Evolutionary conservation across 2,329 filamentous ascomycete species (phyloP), one percentile per base, ranked within the genome.

Genomic region (Trichoderma koningii): DNA sequence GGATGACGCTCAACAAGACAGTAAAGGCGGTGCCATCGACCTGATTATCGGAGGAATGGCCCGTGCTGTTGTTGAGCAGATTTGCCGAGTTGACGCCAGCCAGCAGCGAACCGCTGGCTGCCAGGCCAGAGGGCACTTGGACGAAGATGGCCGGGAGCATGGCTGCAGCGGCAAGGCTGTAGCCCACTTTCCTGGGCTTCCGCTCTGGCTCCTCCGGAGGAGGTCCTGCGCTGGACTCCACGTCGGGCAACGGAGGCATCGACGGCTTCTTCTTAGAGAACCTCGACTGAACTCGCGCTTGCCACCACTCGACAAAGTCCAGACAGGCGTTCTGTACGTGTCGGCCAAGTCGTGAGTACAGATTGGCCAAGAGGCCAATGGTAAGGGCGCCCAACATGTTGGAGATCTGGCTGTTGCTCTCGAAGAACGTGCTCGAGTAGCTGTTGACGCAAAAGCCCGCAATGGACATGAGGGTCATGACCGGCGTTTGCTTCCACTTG

Each of bases 141-240:
- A 89, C 84, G 68, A 96, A 96, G 68, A 97, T 96, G 5, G 90
- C 93, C 0, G 93, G 93, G 10, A 97, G 79, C 82, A 97, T 91
- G 1, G 91, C 89, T 0, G 92, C 91, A 0, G 92, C 92, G 0
- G 93, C 93, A 2, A 96, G 85, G 1, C 90, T 90, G 73, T 93
- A 92, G 14, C 89, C 87, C 6, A 87, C 78, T 7, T 80, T 76
- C 7, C 81, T 75, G n/a, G 77, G 71, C 68, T 76, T 71, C 66
- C 73, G 52, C 56, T 68, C 69, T 19, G 71, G 66, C 47, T 70
- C 71, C 55, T 72, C 65, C 26, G 70, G 52, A n/a, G 64, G 38
- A 0, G 71, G 68, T 1, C 42, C 69, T 0, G 73, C 71, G 3
- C 71, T 70, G 2, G 76, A 74, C 28, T 79, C 77, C 17, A 74